These are phyloP conservation scores for Conoideocrella luteorostrata DNA, from an alignment of 2,329 filamentous ascomycete genomes.

Conservation along the genomic window DNA sequence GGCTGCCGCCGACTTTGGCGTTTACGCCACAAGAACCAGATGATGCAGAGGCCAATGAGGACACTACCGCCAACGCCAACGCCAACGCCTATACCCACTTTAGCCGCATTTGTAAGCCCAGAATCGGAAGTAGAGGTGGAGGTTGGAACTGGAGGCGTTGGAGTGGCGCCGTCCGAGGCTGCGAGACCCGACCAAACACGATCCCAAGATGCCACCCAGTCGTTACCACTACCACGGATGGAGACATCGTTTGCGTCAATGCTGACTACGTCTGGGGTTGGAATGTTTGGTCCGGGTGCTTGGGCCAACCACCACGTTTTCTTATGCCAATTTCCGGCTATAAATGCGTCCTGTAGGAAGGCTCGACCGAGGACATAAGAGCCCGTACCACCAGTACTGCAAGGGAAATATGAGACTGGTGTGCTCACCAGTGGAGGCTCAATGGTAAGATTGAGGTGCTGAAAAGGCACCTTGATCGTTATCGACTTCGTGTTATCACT, in stretches of 20 bases:
- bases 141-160: too few species aligned
- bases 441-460: conserved; percentile 31
- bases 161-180: not conserved
- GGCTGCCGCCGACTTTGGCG: not conserved
- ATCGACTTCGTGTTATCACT: conserved; percentile 22
- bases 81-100: not conserved
- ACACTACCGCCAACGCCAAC: not conserved
- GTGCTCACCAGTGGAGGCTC: conserved; percentile 25
- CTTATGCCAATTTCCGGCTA: conserved; percentile 32
- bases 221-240: conserved; percentile 10
- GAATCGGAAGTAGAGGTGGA: not conserved
- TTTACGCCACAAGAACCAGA: not conserved
- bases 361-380: conserved; percentile 33
- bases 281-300: conserved; percentile 28
- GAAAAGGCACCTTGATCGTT: conserved; percentile 18
- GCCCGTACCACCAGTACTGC: conserved; percentile 20
- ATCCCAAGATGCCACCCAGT: conserved; percentile 13
- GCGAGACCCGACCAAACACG: conserved; percentile 7
- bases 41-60: not conserved
- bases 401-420: conserved; percentile 36
- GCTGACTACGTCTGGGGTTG: not conserved
- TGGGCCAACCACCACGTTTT: conserved; percentile 33
- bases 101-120: not conserved
- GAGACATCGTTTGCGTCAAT: conserved; percentile 5
- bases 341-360: conserved; percentile 41